Conservation (phyloP, 371 early-diverging fungal species). For the Mucor piriformis region DNA sequence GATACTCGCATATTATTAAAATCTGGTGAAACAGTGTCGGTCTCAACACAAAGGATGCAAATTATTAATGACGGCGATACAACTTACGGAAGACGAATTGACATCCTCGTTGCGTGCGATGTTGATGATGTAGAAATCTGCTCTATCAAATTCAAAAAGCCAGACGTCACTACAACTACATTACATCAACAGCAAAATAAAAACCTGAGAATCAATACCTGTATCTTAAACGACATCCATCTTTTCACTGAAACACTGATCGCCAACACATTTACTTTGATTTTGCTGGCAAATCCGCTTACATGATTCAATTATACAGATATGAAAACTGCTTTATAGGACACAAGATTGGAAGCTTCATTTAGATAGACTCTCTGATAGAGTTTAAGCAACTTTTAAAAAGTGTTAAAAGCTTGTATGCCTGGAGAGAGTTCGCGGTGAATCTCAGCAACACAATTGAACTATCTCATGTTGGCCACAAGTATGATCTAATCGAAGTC, state of each 20-base stretch:
- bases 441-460: conserved; percentile 8
- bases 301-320: conserved; percentile 15
- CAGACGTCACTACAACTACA: conserved; percentile 6
- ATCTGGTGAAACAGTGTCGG: conserved; percentile 10
- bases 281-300: conserved; percentile 20
- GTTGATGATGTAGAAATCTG: conserved; percentile 12
- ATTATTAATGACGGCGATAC: conserved; percentile 1
- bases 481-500: not conserved
- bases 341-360: conserved; percentile 14
- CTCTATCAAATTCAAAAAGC: conserved; percentile 20
- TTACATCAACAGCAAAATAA: conserved; percentile 14
- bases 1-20: conserved; percentile 6
- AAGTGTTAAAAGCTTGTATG: conserved; percentile 13
- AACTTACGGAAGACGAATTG: conserved; percentile 15
- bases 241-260: conserved; percentile 9
- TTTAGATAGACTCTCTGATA: conserved; percentile 13
- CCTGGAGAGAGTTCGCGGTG: conserved; percentile 14
- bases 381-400: conserved; percentile 17
- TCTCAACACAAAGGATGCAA: no score
- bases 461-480: conserved; percentile 18
- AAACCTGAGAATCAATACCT: conserved; percentile 15
- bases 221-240: conserved; percentile 16
- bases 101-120: conserved; percentile 10
- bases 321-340: conserved; percentile 11
- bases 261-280: conserved; percentile 12